A percentile compares a stretch with the other conserved stretches of the same genome.
phyloP scores from a whole-genome alignment of 345 rosid genomes.

The Melaleuca alternifolia region DNA sequence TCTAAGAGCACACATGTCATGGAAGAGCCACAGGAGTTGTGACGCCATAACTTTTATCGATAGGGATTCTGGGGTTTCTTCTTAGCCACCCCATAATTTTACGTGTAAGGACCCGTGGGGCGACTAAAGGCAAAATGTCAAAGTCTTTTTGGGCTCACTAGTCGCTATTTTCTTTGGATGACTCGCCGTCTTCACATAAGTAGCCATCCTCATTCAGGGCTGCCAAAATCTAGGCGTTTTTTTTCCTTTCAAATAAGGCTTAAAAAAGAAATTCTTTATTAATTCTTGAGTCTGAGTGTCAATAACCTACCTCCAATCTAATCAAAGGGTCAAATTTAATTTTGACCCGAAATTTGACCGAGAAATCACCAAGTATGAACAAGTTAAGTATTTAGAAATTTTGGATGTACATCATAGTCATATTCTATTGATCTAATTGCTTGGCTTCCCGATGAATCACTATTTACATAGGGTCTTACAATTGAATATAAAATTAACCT shows the following conservation, averaged over 20 bases:
- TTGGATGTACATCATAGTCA: neutral
- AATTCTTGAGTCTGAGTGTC: neutral
- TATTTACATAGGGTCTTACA: no score
- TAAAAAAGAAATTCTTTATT: neutral
- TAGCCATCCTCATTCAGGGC: neutral
- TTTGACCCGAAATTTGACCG: neutral
- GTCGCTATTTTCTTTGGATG: neutral
- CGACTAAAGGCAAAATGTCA: neutral
- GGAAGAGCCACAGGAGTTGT: neutral
- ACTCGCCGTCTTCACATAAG: neutral
- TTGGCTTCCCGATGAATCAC: neutral
- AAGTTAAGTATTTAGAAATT: neutral
- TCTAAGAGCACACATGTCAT: neutral
- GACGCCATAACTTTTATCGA: neutral
- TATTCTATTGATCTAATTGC: neutral
- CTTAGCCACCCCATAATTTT: neutral
- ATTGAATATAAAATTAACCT: no score
- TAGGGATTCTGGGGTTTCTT: neutral
- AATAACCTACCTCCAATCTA: neutral
- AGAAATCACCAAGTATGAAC: neutral
- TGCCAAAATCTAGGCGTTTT: neutral
- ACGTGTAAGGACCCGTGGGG: no score
- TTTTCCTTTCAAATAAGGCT: neutral
- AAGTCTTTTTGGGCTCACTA: neutral
- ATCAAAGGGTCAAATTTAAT: neutral